Evolutionary conservation across 805 yeast species (phyloP).

Genomic region (Schizosaccharomyces lindneri): DNA sequence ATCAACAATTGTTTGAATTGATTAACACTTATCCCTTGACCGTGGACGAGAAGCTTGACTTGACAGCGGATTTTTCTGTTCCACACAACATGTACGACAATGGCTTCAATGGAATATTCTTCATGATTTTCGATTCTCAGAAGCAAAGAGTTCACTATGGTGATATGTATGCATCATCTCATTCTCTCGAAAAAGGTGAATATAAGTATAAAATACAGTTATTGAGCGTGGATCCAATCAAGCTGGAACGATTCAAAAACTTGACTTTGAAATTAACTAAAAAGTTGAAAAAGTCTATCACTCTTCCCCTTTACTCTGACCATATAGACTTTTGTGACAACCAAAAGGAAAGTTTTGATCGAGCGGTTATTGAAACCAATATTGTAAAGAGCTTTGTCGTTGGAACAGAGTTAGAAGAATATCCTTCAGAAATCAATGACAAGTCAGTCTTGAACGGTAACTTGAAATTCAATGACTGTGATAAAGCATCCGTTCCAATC

Average conservation of each 20-base stretch:
- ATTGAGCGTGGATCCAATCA: neutral
- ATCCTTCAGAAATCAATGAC: neutral
- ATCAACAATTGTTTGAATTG: neutral
- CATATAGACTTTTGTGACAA: slow-evolving; percentile 1
- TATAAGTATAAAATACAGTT: neutral
- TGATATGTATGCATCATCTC: neutral
- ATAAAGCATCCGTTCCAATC: neutral
- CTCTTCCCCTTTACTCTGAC: neutral
- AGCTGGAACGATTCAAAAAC: neutral
- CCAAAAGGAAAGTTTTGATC: neutral
- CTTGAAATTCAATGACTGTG: neutral
- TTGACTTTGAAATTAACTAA: neutral
- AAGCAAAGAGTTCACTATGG: slow-evolving; percentile 1
- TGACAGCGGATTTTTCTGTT: neutral
- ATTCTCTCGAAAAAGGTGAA: neutral
- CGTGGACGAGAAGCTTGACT: neutral
- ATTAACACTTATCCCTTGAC: neutral
- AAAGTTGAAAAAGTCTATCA: neutral
- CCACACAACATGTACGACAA: slow-evolving; percentile 2
- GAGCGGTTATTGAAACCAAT: neutral
- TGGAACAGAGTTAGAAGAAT: neutral
- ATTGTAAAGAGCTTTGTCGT: neutral
- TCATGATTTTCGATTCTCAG: neutral
- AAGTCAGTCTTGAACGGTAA: neutral
- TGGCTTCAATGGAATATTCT: neutral